These are phyloP conservation scores for Fraxinus quadrangulata DNA, from an alignment of 257 asterid species.

Conservation along the genomic window DNA sequence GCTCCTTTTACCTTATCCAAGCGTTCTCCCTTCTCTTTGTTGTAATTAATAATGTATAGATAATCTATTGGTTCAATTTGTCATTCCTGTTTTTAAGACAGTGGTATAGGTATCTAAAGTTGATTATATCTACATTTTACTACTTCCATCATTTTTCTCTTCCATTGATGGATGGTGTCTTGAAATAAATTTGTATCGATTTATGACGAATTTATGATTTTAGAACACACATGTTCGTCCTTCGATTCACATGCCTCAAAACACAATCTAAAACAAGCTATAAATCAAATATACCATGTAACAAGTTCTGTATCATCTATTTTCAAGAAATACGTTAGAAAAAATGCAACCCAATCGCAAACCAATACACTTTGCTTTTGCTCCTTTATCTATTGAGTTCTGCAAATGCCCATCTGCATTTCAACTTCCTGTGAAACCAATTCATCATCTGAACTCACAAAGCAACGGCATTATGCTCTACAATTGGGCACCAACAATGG, in stretches of 20 bases:
- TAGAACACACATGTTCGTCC: background rate
- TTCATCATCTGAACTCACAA: background rate
- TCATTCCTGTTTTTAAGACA: background rate
- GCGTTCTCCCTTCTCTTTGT: background rate
- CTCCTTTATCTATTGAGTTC: background rate
- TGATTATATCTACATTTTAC: too few relatives aligned
- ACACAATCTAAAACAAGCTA: background rate
- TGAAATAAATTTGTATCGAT: background rate
- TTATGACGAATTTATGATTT: background rate
- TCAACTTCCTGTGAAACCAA: background rate
- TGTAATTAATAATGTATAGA: conserved; percentile 45
- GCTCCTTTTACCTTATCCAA: background rate
- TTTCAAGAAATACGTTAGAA: conserved; percentile 1
- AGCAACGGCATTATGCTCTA: conserved; percentile 4
- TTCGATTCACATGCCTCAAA: background rate
- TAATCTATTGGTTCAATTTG: conserved; percentile 1
- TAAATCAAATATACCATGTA: conserved; percentile 10
- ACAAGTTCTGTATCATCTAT: conserved; percentile 8
- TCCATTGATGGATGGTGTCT: too few relatives aligned
- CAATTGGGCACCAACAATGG: conserved; percentile 3
- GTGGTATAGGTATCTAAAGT: too few relatives aligned
- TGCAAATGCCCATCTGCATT: background rate
- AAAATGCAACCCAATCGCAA: conserved; percentile 24
- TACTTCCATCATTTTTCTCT: too few relatives aligned
- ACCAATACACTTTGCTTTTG: conserved; percentile 4